Base-by-base conservation (phyloP, 148 eudicot genomes). In the Pouteria glomerata region DNA sequence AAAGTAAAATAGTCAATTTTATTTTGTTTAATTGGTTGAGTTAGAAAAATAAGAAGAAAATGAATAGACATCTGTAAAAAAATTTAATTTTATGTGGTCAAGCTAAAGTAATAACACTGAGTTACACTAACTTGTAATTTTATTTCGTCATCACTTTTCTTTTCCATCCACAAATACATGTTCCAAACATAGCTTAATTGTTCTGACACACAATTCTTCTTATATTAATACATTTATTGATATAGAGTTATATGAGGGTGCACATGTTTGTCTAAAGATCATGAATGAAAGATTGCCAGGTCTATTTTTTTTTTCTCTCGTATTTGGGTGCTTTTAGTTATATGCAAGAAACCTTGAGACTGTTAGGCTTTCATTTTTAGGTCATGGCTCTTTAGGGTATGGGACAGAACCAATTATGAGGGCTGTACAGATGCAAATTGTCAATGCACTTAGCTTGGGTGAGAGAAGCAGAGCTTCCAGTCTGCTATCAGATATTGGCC, bases 401-500 rank as follows among this genome's bases (percentile, higher is more conserved):
- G 75, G 42, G 41, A 61, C 59, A 65, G 79, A 59, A 59, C 68
- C 84, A 37, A 35, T 61, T 53, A 58, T 72, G 61, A 83, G 73
- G 33, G 48, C 85, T 51, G 52, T 83, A 68, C 82, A 86, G 74
- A 63, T 70, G 44, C 82, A 82, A 82, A 84, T 91, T 71, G 80
- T 91, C 63, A 77, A 63, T 77, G 93, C 97, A 74, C 97, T 95
- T 78, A 78, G 76, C 55, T 72, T 73, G 41, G 97, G 97, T 51
- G 83, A 84, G 26, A 85, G 89, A 78, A 80, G 72, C 61, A 76
- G 77, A 74, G 98, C 98, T 48, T 85, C 91, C 35, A 39, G 53
- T 72, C 77, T 95, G 39, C 86, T 95, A 50, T 86, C 79, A 19
- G 77, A 82, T 73, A 60, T 81, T 69, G 76, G 76, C 55, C 34